Conservation (phyloP, 495 filamentous ascomycete genomes). For the Pyrenopolyporus hunteri region DNA sequence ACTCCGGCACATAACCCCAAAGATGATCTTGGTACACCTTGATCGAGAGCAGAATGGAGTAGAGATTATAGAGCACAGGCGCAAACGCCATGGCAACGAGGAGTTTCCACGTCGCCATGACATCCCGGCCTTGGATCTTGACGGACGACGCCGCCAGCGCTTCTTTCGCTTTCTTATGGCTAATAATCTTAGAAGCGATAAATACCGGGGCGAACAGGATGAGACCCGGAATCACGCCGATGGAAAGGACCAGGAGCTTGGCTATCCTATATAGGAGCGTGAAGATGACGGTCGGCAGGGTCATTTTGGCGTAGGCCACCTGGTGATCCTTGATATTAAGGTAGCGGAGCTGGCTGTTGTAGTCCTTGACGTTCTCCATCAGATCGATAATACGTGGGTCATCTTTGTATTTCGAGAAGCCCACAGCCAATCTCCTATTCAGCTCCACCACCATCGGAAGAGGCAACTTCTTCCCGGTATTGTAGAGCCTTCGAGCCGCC, state of each 20-base stretch:
- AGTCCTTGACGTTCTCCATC: conserved; percentile 77
- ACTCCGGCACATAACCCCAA: conserved; percentile 77
- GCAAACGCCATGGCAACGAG: conserved; percentile 89
- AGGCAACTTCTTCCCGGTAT: conserved; percentile 92
- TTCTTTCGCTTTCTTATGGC: conserved; percentile 86
- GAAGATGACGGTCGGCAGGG: conserved; percentile 72
- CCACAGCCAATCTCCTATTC: conserved; percentile 89
- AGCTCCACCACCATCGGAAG: conserved; percentile 95
- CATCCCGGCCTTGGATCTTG: conserved; percentile 91
- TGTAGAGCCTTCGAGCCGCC: conserved; percentile 92
- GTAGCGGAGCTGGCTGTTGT: conserved; percentile 87
- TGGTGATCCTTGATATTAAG: conserved; percentile 93
- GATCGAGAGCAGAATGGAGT: conserved; percentile 73
- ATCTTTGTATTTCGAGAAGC: conserved; percentile 91
- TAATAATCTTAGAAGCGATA: conserved; percentile 84
- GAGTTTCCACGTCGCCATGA: conserved; percentile 98
- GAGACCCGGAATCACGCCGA: conserved; percentile 85
- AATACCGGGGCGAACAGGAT: conserved; percentile 92
- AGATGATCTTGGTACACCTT: conserved; percentile 83
- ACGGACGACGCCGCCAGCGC: conserved; percentile 91
- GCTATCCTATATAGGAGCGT: conserved; percentile 79
- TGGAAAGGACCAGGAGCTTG: conserved; percentile 76
- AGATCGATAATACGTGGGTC: conserved; percentile 84
- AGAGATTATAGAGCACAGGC: conserved; percentile 82
- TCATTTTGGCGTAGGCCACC: conserved; percentile 88